Evolutionary conservation across 1,284 basidiomycete genomes (phyloP).

Genomic region (Cutaneotrichosporon sp.): DNA sequence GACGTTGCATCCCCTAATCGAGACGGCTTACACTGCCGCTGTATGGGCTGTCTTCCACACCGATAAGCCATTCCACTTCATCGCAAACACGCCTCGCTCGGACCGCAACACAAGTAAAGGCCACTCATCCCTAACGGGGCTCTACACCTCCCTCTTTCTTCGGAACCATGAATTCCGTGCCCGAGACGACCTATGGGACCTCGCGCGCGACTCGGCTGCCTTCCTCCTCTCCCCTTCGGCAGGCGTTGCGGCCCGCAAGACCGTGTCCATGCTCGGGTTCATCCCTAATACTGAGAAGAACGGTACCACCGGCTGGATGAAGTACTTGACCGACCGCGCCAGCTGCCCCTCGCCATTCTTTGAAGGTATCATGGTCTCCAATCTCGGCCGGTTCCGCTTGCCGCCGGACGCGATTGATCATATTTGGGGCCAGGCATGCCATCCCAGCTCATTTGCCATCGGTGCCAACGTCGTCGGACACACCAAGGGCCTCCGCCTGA

Average conservation of each 20-base stretch:
- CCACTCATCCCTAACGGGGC: slow-evolving; percentile 29
- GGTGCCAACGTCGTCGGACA: slow-evolving; percentile 1
- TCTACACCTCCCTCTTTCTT: slow-evolving; percentile 29
- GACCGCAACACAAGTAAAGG: slow-evolving; percentile 26
- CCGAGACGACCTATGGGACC: slow-evolving; percentile 31
- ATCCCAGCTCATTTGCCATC: neutral
- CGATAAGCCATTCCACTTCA: neutral
- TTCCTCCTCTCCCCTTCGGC: neutral
- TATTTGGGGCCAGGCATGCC: slow-evolving; percentile 30
- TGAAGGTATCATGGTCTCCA: slow-evolving; percentile 33
- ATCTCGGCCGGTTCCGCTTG: slow-evolving; percentile 32
- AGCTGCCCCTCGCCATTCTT: slow-evolving; percentile 15
- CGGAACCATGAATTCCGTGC: slow-evolving; percentile 7
- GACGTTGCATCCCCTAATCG: slow-evolving; percentile 39
- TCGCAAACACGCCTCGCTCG: slow-evolving; percentile 18
- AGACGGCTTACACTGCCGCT: slow-evolving; percentile 29
- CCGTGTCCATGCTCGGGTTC: slow-evolving; percentile 33
- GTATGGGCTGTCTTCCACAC: slow-evolving; percentile 26
- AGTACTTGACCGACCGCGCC: slow-evolving; percentile 30
- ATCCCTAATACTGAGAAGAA: slow-evolving; percentile 29
- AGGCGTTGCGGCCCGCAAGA: slow-evolving; percentile 3
- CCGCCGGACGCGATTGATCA: slow-evolving; percentile 31
- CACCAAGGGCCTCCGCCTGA: neutral
- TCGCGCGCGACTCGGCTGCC: neutral
- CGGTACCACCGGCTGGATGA: slow-evolving; percentile 35